These are phyloP conservation scores for Fusarium annulatum DNA, from an alignment of 2,329 filamentous ascomycete species.

Conservation along the genomic window DNA sequence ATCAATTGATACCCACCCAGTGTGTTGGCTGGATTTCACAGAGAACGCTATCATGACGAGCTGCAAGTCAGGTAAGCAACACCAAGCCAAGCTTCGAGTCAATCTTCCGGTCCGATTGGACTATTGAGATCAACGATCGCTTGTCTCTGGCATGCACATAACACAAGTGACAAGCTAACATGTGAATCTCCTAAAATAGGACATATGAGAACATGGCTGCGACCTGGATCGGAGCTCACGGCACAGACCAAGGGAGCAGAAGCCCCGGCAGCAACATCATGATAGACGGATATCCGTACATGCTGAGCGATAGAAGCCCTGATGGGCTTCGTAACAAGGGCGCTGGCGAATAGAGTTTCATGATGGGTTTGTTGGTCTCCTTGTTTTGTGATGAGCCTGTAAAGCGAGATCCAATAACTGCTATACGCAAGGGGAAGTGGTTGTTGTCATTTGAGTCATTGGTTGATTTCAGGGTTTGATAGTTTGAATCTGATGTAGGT, in stretches of 20 bases:
- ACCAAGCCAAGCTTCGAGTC: background rate
- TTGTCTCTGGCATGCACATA: slow-evolving; percentile 1
- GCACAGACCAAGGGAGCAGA: slow-evolving; percentile 39
- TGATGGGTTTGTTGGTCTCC: slow-evolving; percentile 7
- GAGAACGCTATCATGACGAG: slow-evolving; percentile 93
- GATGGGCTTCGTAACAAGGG: slow-evolving; percentile 16
- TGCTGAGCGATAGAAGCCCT: slow-evolving; percentile 24
- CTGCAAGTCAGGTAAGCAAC: slow-evolving; percentile 82
- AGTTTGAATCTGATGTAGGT: slow-evolving; percentile 21
- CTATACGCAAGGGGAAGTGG: slow-evolving; percentile 22
- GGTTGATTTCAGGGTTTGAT: slow-evolving; percentile 19
- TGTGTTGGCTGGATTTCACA: slow-evolving; percentile 93
- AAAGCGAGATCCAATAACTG: slow-evolving; percentile 15
- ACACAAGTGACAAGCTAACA: slow-evolving; percentile 29
- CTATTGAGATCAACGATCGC: slow-evolving; percentile 3
- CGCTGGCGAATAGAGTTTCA: slow-evolving; percentile 28
- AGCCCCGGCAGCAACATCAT: slow-evolving; percentile 33
- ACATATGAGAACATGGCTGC: slow-evolving; percentile 79
- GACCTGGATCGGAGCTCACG: slow-evolving; percentile 58
- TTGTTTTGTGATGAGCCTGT: slow-evolving; percentile 1
- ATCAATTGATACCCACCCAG: slow-evolving; percentile 83
- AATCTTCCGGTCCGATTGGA: slow-evolving; percentile 15
- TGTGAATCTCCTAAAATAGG: slow-evolving; percentile 58
- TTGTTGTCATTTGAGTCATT: slow-evolving; percentile 31
- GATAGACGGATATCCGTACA: slow-evolving; percentile 7